Conservation (phyloP, 2,329 filamentous ascomycete species). For the Nemania abortiva region DNA sequence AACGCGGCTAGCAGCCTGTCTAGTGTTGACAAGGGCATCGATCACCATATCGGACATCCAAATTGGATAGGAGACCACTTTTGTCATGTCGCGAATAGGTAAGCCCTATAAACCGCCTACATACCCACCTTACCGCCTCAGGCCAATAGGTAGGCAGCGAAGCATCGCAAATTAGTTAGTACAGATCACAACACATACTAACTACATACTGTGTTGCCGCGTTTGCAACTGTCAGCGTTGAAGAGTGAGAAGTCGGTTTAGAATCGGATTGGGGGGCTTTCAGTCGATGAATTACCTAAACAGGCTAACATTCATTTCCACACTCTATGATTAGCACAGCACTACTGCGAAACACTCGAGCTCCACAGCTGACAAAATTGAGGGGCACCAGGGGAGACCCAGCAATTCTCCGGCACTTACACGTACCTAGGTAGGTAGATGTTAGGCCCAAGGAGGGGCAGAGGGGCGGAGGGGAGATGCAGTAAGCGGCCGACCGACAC, state of each 20-base stretch:
- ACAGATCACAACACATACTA: background rate
- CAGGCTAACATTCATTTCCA: background rate
- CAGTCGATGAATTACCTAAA: slow-evolving; percentile 5
- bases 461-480: slow-evolving; percentile 10
- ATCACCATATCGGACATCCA: slow-evolving; percentile 6
- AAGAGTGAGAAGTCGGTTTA: background rate
- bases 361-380: slow-evolving; percentile 30
- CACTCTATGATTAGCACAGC: slow-evolving; percentile 29
- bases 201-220: background rate
- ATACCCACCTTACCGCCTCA: background rate
- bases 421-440: no score
- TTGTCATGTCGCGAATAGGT: background rate
- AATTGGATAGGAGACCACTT: background rate
- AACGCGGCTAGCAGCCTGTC: slow-evolving; percentile 27
- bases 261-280: background rate
- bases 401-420: slow-evolving; percentile 12
- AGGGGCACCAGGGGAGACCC: slow-evolving; percentile 20
- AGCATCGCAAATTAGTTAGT: background rate
- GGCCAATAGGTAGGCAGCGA: background rate
- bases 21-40: slow-evolving; percentile 33
- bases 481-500: slow-evolving; percentile 28
- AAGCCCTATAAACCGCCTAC: background rate
- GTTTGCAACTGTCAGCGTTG: background rate
- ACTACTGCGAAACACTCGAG: slow-evolving; percentile 34
- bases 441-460: slow-evolving; percentile 12